Evolutionary conservation across 805 yeast species (phyloP).

Genomic region (Sungouiozyma ichnusensis): DNA sequence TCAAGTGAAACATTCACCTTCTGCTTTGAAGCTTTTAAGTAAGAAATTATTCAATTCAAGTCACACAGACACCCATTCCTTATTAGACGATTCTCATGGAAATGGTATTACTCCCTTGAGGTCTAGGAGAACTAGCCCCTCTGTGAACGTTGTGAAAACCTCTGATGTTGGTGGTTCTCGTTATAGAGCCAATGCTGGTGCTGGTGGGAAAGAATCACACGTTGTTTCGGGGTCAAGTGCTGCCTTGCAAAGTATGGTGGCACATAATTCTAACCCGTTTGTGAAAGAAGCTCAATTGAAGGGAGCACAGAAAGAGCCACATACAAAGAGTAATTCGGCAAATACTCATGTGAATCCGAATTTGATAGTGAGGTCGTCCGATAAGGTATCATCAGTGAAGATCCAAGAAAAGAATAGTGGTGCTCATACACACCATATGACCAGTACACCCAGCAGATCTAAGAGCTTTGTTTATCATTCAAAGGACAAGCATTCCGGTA

Average conservation of each 20-base stretch:
- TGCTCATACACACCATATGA: constrained; percentile 8
- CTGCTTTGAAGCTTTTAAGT: constrained; percentile 9
- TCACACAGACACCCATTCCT: constrained; percentile 3
- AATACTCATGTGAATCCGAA: constrained; percentile 2
- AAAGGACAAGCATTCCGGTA: constrained; percentile 15
- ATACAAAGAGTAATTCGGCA: background rate
- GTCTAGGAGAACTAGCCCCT: constrained; percentile 5
- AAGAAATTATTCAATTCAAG: constrained; percentile 8
- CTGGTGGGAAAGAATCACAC: constrained; percentile 10
- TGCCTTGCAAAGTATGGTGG: constrained; percentile 18
- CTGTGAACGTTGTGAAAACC: background rate
- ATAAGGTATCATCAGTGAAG: background rate
- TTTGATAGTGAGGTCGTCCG: background rate
- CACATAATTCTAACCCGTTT: constrained; percentile 26
- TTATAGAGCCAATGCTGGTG: constrained; percentile 18
- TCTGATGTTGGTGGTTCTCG: constrained; percentile 1
- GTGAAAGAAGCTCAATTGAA: constrained; percentile 17
- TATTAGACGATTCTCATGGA: constrained; percentile 2
- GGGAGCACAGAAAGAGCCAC: constrained; percentile 6
- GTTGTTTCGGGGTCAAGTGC: constrained; percentile 12
- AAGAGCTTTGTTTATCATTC: constrained; percentile 8
- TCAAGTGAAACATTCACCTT: background rate
- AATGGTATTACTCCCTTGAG: constrained; percentile 6
- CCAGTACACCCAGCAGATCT: constrained; percentile 7
- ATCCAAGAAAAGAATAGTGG: constrained; percentile 4